Evolutionary conservation across 2,329 filamentous ascomycete genomes (phyloP).

Genomic region (Epichloe scottii): DNA sequence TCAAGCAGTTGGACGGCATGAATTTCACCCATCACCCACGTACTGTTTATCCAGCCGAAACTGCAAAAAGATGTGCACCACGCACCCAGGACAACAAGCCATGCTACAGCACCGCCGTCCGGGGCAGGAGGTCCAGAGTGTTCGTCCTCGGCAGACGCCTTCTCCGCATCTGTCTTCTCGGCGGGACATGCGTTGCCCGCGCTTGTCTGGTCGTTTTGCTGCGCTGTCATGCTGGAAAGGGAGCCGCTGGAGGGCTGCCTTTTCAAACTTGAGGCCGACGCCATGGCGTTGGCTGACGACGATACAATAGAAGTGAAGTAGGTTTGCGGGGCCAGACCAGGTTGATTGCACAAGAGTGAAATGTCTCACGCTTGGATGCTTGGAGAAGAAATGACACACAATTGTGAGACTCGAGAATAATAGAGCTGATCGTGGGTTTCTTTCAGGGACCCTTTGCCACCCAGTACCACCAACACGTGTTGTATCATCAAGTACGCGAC

Average conservation of each 20-base stretch:
- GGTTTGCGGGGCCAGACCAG: too few relatives aligned
- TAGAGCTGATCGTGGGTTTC: too few relatives aligned
- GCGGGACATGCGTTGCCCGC: background rate
- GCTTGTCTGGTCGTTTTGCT: background rate
- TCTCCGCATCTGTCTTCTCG: background rate
- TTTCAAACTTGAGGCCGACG: background rate
- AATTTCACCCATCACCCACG: background rate
- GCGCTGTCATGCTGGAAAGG: background rate
- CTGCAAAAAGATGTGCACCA: slow-evolving; percentile 21
- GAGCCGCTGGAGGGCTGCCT: background rate
- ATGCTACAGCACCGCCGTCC: slow-evolving; percentile 15
- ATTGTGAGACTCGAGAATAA: too few relatives aligned
- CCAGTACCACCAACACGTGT: too few relatives aligned
- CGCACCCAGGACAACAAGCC: slow-evolving; percentile 18
- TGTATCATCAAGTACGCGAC: too few relatives aligned
- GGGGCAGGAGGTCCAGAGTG: slow-evolving; percentile 5
- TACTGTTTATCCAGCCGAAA: slow-evolving; percentile 19
- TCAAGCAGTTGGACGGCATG: background rate
- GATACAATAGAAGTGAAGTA: too few relatives aligned
- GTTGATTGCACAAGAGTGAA: too few relatives aligned
- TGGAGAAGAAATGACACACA: too few relatives aligned
- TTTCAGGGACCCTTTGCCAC: too few relatives aligned
- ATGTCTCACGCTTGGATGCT: too few relatives aligned
- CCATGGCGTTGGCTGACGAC: background rate
- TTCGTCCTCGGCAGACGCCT: background rate